Evolutionary conservation across 2,329 filamentous ascomycete species (phyloP).

Genomic region (Colletotrichum liriopes): DNA sequence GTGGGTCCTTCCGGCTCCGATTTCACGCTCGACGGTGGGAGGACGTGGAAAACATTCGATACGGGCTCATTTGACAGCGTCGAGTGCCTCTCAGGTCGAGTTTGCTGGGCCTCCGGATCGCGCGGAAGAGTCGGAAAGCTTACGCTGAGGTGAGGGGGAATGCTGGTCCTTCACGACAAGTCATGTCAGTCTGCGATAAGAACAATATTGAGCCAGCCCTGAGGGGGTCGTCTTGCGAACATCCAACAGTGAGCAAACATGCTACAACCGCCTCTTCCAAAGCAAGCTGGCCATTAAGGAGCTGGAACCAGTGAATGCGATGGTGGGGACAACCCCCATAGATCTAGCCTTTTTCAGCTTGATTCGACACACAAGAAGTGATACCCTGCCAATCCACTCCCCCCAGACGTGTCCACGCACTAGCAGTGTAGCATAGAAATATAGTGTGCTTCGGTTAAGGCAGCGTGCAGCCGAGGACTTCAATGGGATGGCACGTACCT

Average conservation of each 20-base stretch:
- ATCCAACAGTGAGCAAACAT: not conserved
- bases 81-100: slow-evolving; percentile 47
- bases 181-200: not conserved
- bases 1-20: slow-evolving; percentile 54
- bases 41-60: slow-evolving; percentile 50
- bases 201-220: not conserved
- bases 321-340: not conserved
- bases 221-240: not conserved
- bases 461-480: not conserved
- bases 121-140: slow-evolving; percentile 47
- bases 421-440: not conserved
- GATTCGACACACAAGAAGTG: slow-evolving; percentile 11
- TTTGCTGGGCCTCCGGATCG: slow-evolving; percentile 53
- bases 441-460: not conserved
- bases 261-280: not conserved
- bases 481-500: slow-evolving; percentile 30
- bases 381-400: slow-evolving; percentile 4
- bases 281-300: not conserved
- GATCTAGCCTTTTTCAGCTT: slow-evolving; percentile 14
- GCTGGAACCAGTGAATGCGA: not conserved
- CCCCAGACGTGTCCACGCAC: not conserved
- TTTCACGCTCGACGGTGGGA: slow-evolving; percentile 49
- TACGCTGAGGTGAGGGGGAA: slow-evolving; percentile 6
- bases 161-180: not conserved
- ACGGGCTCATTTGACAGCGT: slow-evolving; percentile 52